Base-by-base conservation (phyloP, 2,329 filamentous ascomycete species). In the Scedosporium boydii region DNA sequence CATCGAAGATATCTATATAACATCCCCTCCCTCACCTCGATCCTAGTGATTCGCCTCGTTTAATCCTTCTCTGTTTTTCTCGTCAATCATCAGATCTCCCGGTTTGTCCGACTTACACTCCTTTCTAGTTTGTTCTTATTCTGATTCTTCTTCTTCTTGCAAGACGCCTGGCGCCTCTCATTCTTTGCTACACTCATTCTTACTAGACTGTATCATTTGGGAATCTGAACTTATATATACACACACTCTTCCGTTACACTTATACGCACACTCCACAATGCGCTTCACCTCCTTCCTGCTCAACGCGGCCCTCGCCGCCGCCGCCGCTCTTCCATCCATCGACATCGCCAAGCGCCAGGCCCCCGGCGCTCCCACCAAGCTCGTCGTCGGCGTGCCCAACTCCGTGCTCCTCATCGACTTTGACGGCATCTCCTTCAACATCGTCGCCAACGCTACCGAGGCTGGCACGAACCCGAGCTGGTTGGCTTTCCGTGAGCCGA, bases 361-460 rank as follows among this genome's bases (percentile, higher is more conserved):
- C 51, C 16, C 34, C 21, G 56, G 27, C 56, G 26, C 26, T 16
- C 27, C 46, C 44, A 16, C 60, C 27, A 74, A 73, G 64, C 67
- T 81, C 18, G 65, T 81, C 57, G 67, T 81, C 61, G 75, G 77
- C 63, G 72, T 71, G 46, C 71, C 75, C 4, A 74, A 71, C 51
- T 70, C 74, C 61, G 74, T 82, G 64, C 68, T 74, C 14, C 67
- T 77, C 2, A 77, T 74, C 65, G 69, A 76, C 62, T 81, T 77
- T 62, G 70, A 77, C 65, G 77, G 74, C 62, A 63, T 67, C 21
- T 64, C 63, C 41, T 78, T 82, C 68, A 70, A 70, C 27, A 67
- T 78, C 42, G 71, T 72, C 6, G 68, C 68, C 64, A 73, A 73
- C 61, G 66, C 69, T 42, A 68, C 67, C 2, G 71, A 76, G 18